These are phyloP conservation scores for Coleophoma crateriformis DNA, from an alignment of 2,329 filamentous ascomycete genomes.

Conservation along the genomic window DNA sequence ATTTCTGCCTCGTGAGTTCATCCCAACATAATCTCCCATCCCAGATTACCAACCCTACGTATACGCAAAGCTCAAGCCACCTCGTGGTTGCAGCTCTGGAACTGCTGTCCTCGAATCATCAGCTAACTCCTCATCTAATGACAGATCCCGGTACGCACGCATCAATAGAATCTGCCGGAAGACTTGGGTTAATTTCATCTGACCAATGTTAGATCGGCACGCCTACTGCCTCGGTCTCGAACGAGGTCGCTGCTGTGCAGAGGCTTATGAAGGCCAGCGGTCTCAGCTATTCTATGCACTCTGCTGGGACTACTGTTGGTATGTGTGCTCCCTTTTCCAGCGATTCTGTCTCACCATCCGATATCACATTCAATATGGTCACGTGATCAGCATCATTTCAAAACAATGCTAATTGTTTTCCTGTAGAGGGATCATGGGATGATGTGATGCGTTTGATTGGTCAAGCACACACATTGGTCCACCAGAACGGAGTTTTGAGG, in stretches of 20 bases:
- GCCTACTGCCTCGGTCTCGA: conserved; percentile 65
- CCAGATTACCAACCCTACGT: no score
- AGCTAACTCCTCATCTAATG: not conserved
- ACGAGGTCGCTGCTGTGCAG: conserved; percentile 86
- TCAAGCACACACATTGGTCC: conserved; percentile 76
- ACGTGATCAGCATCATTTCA: not conserved
- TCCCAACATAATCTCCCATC: not conserved
- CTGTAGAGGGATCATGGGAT: conserved; percentile 85
- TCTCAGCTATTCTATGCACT: conserved; percentile 83
- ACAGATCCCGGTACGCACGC: not conserved
- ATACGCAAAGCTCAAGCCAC: not conserved
- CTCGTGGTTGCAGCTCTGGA: not conserved
- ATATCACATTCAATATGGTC: not conserved
- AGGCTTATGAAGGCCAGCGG: conserved; percentile 76
- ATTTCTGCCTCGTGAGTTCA: conserved; percentile 74
- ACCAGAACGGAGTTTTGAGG: conserved; percentile 69
- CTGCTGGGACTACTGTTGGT: conserved; percentile 90
- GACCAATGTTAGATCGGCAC: conserved; percentile 65
- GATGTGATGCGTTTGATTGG: conserved; percentile 79
- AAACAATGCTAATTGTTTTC: not conserved
- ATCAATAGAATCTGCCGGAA: not conserved
- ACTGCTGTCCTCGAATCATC: not conserved
- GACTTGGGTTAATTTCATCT: not conserved
- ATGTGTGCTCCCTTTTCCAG: conserved; percentile 28
- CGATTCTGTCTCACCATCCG: not conserved